Percentiles rank a stretch among this genome's conserved stretches.
phyloP scores from a whole-genome alignment of 768 basidiomycete genomes.

The Tricholoma saponaceum region DNA sequence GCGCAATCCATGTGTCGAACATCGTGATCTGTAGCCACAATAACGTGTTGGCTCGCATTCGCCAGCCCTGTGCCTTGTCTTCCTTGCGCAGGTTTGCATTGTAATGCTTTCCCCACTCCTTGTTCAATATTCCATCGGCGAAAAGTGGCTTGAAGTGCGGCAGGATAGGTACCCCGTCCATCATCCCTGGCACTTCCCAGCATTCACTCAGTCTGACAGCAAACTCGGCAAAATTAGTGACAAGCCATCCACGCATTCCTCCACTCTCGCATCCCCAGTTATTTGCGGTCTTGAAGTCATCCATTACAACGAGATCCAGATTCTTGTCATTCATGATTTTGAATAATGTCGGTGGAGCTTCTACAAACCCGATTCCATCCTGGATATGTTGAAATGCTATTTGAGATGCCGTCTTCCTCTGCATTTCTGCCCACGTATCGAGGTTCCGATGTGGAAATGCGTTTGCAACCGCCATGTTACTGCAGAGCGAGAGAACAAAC shows the following conservation, averaged over 20 bases:
- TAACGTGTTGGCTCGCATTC: slow-evolving; percentile 8
- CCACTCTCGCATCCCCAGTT: slow-evolving; percentile 16
- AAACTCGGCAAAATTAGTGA: slow-evolving; percentile 10
- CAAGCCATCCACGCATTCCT: slow-evolving; percentile 15
- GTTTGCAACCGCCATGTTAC: slow-evolving; percentile 5
- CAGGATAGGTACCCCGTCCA: slow-evolving; percentile 9
- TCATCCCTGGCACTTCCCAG: slow-evolving; percentile 3
- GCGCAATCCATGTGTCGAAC: slow-evolving; percentile 18
- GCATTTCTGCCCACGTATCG: neutral
- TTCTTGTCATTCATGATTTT: neutral
- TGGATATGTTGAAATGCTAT: neutral
- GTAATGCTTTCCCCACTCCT: neutral
- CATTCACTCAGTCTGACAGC: slow-evolving; percentile 1
- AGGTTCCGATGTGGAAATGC: slow-evolving; percentile 4
- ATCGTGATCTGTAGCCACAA: slow-evolving; percentile 16
- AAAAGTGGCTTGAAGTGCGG: neutral
- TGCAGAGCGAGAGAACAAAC: slow-evolving; percentile 1
- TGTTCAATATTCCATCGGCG: neutral
- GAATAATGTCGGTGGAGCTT: slow-evolving; percentile 1
- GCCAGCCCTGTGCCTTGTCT: neutral
- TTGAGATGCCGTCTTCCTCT: neutral
- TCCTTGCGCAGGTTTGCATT: slow-evolving; percentile 1
- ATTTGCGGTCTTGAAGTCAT: slow-evolving; percentile 13
- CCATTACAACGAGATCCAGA: slow-evolving; percentile 3
- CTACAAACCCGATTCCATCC: neutral